Evolutionary conservation across 352 stramenopile species (phyloP).

Genomic region (Thraustochytrium sp.): DNA sequence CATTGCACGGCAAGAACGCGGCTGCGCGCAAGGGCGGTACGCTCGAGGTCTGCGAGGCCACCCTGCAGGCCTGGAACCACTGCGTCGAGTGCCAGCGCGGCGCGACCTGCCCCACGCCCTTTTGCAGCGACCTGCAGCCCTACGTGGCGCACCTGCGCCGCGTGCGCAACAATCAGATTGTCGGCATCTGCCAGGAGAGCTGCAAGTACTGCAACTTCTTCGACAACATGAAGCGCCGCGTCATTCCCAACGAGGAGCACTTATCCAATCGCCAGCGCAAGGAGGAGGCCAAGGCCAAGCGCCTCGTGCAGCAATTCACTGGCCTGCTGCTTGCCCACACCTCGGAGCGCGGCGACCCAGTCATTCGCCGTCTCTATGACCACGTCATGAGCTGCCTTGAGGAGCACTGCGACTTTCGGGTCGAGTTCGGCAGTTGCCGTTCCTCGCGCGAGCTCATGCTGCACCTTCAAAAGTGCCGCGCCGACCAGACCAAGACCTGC

Average conservation of each 20-base stretch:
- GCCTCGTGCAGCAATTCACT: slow-evolving; percentile 8
- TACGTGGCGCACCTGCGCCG: slow-evolving; percentile 1
- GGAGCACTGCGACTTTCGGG: neutral
- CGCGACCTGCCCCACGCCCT: neutral
- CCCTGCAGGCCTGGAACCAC: slow-evolving; percentile 39
- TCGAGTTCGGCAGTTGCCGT: neutral
- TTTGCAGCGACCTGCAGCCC: neutral
- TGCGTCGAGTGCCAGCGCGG: neutral
- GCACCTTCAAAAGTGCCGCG: slow-evolving; percentile 16
- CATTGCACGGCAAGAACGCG: neutral
- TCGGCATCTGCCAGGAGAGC: slow-evolving; percentile 26
- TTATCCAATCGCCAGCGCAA: neutral
- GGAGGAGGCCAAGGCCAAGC: neutral
- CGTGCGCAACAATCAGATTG: neutral
- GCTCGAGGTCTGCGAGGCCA: slow-evolving; percentile 9
- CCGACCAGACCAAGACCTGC: slow-evolving; percentile 6
- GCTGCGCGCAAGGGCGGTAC: neutral
- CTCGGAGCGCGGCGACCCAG: neutral
- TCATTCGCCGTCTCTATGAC: neutral
- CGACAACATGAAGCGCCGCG: slow-evolving; percentile 7
- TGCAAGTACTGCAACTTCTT: slow-evolving; percentile 42
- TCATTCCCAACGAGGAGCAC: neutral
- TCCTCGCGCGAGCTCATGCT: slow-evolving; percentile 35
- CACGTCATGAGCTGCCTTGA: slow-evolving; percentile 27
- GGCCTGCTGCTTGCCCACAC: slow-evolving; percentile 18